Evolutionary conservation across 306 rosid species (phyloP).

Genomic region (Fagus crenata): DNA sequence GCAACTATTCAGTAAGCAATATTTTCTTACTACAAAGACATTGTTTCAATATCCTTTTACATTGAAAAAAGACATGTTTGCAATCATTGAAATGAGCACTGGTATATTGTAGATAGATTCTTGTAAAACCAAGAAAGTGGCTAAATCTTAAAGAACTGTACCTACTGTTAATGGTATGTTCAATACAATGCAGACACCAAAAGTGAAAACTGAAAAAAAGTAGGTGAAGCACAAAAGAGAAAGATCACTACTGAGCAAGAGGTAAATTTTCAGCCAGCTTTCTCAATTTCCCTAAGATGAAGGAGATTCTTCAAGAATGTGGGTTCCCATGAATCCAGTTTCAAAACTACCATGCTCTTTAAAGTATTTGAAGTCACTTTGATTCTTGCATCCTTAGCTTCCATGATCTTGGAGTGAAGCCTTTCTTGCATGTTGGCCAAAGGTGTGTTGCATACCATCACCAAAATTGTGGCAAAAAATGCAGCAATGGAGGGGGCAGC

Average conservation of each 20-base stretch:
- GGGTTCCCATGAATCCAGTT: constrained; percentile 86
- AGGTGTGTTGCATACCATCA: constrained; percentile 84
- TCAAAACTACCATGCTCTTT: constrained; percentile 73
- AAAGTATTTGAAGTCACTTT: constrained; percentile 76
- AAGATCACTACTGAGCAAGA: constrained; percentile 76
- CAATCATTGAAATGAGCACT: constrained; percentile 87
- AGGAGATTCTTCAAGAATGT: constrained; percentile 63
- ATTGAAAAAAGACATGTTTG: not conserved
- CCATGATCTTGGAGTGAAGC: constrained; percentile 86
- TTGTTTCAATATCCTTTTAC: too few species aligned
- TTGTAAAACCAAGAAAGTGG: constrained; percentile 81
- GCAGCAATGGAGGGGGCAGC: constrained; percentile 68
- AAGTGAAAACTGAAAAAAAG: constrained; percentile 80
- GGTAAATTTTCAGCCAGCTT: constrained; percentile 74
- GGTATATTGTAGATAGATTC: constrained; percentile 92
- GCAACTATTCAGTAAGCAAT: too few species aligned
- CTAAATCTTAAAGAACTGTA: constrained; percentile 73
- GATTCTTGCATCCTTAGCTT: constrained; percentile 76
- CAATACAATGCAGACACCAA: constrained; percentile 61
- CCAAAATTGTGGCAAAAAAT: constrained; percentile 61
- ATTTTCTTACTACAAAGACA: too few species aligned
- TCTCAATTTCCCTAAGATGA: constrained; percentile 66
- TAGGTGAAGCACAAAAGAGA: constrained; percentile 90
- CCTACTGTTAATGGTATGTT: constrained; percentile 70
- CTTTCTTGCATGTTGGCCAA: constrained; percentile 67